Evolutionary conservation across 345 rosid species (phyloP).

Genomic region (Adansonia digitata): DNA sequence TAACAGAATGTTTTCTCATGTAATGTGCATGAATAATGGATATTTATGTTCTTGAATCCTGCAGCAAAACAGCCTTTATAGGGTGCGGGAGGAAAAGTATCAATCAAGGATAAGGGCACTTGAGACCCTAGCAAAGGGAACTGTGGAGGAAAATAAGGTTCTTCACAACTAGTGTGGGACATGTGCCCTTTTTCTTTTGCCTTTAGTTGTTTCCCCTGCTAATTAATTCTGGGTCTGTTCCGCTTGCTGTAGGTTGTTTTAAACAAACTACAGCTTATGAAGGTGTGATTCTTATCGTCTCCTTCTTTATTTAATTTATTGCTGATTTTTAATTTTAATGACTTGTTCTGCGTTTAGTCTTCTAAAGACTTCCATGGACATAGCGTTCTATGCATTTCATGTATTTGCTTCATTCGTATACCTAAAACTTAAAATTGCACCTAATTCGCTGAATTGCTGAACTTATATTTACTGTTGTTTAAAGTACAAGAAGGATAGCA

Average conservation of each 20-base stretch:
- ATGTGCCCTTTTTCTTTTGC: slow-evolving; percentile 14
- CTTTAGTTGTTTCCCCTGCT: not conserved
- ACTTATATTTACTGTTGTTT: not conserved
- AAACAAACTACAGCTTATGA: slow-evolving; percentile 39
- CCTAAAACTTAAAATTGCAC: not conserved
- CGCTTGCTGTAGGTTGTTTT: slow-evolving; percentile 35
- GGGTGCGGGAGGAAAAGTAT: slow-evolving; percentile 68
- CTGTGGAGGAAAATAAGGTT: slow-evolving; percentile 78
- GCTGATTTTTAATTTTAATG: not conserved
- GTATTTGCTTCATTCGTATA: not conserved
- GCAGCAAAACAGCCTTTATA: slow-evolving; percentile 73
- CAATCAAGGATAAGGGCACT: slow-evolving; percentile 63
- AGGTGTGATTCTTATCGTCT: slow-evolving; percentile 26
- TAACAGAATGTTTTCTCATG: slow-evolving; percentile 7
- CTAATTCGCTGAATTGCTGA: not conserved
- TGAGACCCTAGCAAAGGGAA: slow-evolving; percentile 74
- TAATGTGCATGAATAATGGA: slow-evolving; percentile 16
- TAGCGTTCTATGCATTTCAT: not conserved
- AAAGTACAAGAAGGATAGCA: not conserved
- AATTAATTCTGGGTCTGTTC: slow-evolving; percentile 5
- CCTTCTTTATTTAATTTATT: not conserved
- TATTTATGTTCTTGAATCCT: slow-evolving; percentile 23
- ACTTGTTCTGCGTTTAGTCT: not conserved
- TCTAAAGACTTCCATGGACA: not conserved
- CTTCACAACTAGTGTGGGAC: slow-evolving; percentile 6